Evolutionary conservation across 768 basidiomycete genomes (phyloP), one percentile per base, ranked within the genome.

Genomic region (Amanita molliuscula): DNA sequence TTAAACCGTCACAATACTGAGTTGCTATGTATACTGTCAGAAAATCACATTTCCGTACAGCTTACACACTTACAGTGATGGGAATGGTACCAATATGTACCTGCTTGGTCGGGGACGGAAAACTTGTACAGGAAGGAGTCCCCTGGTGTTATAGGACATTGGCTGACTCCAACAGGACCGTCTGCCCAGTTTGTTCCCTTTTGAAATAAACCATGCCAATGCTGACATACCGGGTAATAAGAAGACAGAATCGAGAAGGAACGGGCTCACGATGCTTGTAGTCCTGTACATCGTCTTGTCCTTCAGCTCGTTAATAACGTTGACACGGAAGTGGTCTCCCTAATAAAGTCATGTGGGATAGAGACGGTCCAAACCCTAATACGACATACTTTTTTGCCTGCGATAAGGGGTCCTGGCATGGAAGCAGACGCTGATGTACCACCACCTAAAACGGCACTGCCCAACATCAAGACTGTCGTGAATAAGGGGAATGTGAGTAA

Each of bases 161-260:
- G 72, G 4, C 65, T 67, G 2, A 73, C 60, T 38, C 61, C 52
- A 1, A 62, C 57, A 6, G 62, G 50, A 64, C 74, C 74, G 53
- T 75, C 64, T 15, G 58, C 62, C 59, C 61, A 67, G n/a, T 36
- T 51, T 10, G 66, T 63, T n/a, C 61, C 60, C 13, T 62, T 52
- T 55, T 76, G 75, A 52, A 69, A 71, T 7, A 77, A 25, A 4
- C 75, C 75, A 47, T 77, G 75, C 75, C 75, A 76, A 45, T 72
- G 70, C 60, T 61, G 31, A 48, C 25, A 31, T 11, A 38, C 21
- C 7, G 31, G 26, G 2, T 2, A 6, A 21, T 15, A 6, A 33
- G 15, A 33, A 16, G 4, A 5, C n/a, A 16, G 7, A 6, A 15
- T 6, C 4, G 21, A 37, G 9, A 11, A 21, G 25, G 28, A 15